Percentiles rank a stretch among this genome's conserved stretches.
These are phyloP conservation scores for Actinomortierella ambigua DNA, from an alignment of 371 early-diverging fungal species.

Conservation along the genomic window DNA sequence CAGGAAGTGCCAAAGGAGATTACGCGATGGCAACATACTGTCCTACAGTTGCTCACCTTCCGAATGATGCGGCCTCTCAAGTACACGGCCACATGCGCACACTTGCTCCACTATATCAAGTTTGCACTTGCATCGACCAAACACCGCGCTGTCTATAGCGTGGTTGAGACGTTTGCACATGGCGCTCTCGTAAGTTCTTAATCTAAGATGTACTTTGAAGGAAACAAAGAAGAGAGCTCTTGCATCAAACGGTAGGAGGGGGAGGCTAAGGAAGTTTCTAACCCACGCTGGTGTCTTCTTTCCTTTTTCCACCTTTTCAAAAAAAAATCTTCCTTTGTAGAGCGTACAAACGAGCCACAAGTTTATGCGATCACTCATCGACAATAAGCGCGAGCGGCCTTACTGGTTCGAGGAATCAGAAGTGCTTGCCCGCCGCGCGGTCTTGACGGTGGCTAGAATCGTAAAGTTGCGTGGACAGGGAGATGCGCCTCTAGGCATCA, in stretches of 20 bases:
- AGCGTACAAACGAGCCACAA: conserved; percentile 67
- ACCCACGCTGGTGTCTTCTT: too few relatives aligned
- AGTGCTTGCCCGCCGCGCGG: conserved; percentile 62
- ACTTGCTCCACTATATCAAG: conserved; percentile 62
- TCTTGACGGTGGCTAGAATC: conserved; percentile 61
- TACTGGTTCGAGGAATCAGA: conserved; percentile 75
- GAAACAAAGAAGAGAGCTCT: too few relatives aligned
- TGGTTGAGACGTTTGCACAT: conserved; percentile 40
- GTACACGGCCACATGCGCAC: conserved; percentile 37
- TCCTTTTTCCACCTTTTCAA: too few relatives aligned
- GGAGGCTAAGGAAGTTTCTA: too few relatives aligned
- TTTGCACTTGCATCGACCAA: conserved; percentile 36
- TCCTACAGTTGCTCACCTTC: conserved; percentile 78
- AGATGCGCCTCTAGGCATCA: conserved; percentile 62
- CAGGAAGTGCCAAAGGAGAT: conserved; percentile 17
- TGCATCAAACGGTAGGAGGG: too few relatives aligned
- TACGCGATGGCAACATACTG: conserved; percentile 74
- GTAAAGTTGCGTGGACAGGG: conserved; percentile 68
- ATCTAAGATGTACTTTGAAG: too few relatives aligned
- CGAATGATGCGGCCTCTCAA: conserved; percentile 63
- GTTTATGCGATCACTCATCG: conserved; percentile 61
- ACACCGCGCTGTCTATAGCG: conserved; percentile 33
- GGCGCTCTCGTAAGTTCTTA: conserved; percentile 16
- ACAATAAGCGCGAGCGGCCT: conserved; percentile 61
- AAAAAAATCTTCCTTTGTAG: too few relatives aligned